A percentile compares a stretch with the other conserved stretches of the same genome.
phyloP scores from a whole-genome alignment of 192 early-diverging fungal genomes.

The Phycomyces nitens region DNA sequence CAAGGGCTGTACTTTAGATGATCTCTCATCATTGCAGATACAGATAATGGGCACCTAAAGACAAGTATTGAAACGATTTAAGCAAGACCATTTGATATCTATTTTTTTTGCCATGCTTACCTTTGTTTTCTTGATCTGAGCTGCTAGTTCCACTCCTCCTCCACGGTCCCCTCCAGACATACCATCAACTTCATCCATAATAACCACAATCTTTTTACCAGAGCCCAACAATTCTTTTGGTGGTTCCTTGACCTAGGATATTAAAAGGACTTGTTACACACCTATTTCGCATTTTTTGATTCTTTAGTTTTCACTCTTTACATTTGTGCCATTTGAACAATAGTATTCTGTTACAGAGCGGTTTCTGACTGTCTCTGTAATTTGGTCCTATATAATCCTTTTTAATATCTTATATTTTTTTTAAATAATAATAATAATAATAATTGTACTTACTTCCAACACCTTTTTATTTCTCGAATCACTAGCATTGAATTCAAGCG shows the following conservation, averaged over 20 bases:
- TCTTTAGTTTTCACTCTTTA: background rate
- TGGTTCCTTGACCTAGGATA: slow-evolving; percentile 1
- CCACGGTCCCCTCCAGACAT: slow-evolving; percentile 98
- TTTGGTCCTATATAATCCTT: slow-evolving; percentile 20
- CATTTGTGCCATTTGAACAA: background rate
- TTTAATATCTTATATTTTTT: too few relatives aligned
- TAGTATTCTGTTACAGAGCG: slow-evolving; percentile 59
- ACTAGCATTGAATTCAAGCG: slow-evolving; percentile 96
- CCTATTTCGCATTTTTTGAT: too few relatives aligned
- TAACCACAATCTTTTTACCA: slow-evolving; percentile 62
- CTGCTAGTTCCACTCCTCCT: slow-evolving; percentile 82
- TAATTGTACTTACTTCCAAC: slow-evolving; percentile 58
- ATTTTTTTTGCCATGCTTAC: slow-evolving; percentile 33
- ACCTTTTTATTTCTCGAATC: slow-evolving; percentile 88
- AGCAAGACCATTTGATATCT: background rate
- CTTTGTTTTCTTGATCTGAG: slow-evolving; percentile 86
- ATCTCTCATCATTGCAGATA: slow-evolving; percentile 94
- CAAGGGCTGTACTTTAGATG: slow-evolving; percentile 81
- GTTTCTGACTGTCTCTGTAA: slow-evolving; percentile 54
- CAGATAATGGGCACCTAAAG: slow-evolving; percentile 91
- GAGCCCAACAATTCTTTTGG: background rate
- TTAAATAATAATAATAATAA: background rate
- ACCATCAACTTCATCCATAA: slow-evolving; percentile 99
- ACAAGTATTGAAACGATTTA: background rate
- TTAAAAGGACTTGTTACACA: background rate